phyloP scores from a whole-genome alignment of 495 filamentous ascomycete genomes.

The Daldinia decipiens region DNA sequence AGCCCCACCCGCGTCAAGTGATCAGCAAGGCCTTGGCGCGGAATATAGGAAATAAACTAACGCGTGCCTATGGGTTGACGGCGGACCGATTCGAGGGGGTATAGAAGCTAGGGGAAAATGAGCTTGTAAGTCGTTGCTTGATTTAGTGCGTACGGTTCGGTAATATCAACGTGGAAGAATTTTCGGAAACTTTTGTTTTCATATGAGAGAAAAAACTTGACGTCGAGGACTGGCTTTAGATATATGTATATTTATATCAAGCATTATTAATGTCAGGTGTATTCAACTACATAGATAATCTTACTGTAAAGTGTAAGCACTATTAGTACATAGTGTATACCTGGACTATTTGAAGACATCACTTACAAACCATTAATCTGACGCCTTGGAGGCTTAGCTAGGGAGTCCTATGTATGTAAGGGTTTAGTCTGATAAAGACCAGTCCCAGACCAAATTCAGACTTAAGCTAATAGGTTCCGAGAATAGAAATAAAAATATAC shows the following conservation, averaged over 20 bases:
- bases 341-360: not conserved
- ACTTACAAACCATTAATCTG: not conserved
- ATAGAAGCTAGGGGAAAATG: not conserved
- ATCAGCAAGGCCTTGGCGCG: not conserved
- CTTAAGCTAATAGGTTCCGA: not conserved
- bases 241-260: not conserved
- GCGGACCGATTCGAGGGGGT: not conserved
- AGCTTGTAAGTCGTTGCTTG: too few species aligned
- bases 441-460: not conserved
- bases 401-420: not conserved
- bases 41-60: not conserved
- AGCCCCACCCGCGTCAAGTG: not conserved
- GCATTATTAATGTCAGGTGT: not conserved
- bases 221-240: not conserved
- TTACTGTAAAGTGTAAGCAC: not conserved
- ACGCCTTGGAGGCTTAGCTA: not conserved
- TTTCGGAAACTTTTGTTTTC: not conserved
- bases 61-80: not conserved
- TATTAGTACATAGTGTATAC: not conserved
- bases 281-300: not conserved
- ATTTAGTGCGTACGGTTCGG: too few species aligned
- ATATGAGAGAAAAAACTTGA: not conserved
- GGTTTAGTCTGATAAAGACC: not conserved
- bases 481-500: constrained; percentile 6
- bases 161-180: not conserved